A percentile compares a stretch with the other conserved stretches of the same genome.
These are phyloP conservation scores for Phycomyces blakesleeanus DNA, from an alignment of 192 early-diverging fungal species.

Conservation along the genomic window DNA sequence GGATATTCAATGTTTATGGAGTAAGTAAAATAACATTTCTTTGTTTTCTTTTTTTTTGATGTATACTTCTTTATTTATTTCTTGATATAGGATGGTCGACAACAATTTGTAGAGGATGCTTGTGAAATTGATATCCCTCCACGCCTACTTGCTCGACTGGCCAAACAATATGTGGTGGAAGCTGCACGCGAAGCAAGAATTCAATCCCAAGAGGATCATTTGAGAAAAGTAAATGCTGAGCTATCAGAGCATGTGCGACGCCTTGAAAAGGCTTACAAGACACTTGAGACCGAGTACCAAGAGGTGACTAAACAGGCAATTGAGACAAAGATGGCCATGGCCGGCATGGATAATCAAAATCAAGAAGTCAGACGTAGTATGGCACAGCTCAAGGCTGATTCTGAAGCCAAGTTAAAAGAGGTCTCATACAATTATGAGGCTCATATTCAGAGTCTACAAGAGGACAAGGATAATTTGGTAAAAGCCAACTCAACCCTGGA, in stretches of 20 bases:
- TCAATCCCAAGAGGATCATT: slow-evolving; percentile 51
- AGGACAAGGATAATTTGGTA: slow-evolving; percentile 75
- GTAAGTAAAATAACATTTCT: slow-evolving; percentile 42
- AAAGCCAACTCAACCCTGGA: slow-evolving; percentile 55
- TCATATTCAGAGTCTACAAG: slow-evolving; percentile 64
- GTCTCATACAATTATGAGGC: slow-evolving; percentile 51
- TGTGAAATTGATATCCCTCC: slow-evolving; percentile 70
- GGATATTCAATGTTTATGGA: slow-evolving; percentile 83
- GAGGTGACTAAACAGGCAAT: slow-evolving; percentile 67
- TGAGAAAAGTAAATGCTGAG: slow-evolving; percentile 64
- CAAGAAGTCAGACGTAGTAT: slow-evolving; percentile 44
- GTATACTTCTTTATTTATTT: slow-evolving; percentile 19
- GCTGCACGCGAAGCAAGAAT: slow-evolving; percentile 63
- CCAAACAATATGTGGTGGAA: slow-evolving; percentile 67
- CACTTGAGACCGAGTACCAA: slow-evolving; percentile 72
- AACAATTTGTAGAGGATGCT: slow-evolving; percentile 78
- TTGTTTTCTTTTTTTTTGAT: background rate
- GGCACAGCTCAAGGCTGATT: slow-evolving; percentile 41
- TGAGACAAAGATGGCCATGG: slow-evolving; percentile 53
- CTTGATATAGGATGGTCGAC: slow-evolving; percentile 57
- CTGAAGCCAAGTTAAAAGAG: slow-evolving; percentile 44
- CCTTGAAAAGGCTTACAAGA: slow-evolving; percentile 60
- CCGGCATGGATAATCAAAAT: slow-evolving; percentile 47
- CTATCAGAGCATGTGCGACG: slow-evolving; percentile 55
- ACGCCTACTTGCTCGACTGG: slow-evolving; percentile 63